Evolutionary conservation across 2,329 filamentous ascomycete species (phyloP).

Genomic region (Pseudopyrenochaeta lycopersici): DNA sequence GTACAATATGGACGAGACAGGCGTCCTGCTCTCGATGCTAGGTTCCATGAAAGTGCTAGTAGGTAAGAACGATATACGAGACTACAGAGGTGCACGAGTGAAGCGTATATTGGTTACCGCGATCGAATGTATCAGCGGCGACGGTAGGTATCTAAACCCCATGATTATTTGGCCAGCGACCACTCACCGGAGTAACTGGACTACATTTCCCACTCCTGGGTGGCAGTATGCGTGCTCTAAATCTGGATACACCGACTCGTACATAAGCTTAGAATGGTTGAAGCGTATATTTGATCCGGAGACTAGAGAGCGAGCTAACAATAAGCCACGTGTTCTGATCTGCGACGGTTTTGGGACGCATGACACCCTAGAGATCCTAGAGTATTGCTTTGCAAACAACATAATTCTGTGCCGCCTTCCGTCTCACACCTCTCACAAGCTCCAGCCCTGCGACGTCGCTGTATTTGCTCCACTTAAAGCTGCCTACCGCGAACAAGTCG

Average conservation of each 20-base stretch:
- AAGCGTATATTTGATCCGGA: conserved; percentile 49
- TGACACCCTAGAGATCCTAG: too few relatives aligned
- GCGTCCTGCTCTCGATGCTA: too few relatives aligned
- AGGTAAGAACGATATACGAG: too few relatives aligned
- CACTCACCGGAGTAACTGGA: conserved; percentile 26
- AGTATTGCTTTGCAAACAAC: too few relatives aligned
- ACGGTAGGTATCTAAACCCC: conserved; percentile 26
- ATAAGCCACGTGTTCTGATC: not conserved
- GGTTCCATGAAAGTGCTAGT: too few relatives aligned
- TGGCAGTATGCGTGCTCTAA: conserved; percentile 20
- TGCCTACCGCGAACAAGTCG: too few relatives aligned
- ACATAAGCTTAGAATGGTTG: conserved; percentile 47
- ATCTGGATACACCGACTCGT: conserved; percentile 32
- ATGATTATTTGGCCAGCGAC: conserved; percentile 30
- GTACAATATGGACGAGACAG: not conserved
- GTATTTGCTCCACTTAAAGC: too few relatives aligned
- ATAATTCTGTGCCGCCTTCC: too few relatives aligned
- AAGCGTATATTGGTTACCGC: too few relatives aligned
- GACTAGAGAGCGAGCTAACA: conserved; percentile 26
- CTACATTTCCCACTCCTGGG: conserved; percentile 19
- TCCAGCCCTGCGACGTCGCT: too few relatives aligned
- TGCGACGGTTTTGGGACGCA: not conserved
- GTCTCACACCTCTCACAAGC: too few relatives aligned
- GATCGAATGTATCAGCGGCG: conserved; percentile 25
- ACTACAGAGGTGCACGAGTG: too few relatives aligned